Percentiles rank a stretch among this genome's conserved stretches.
phyloP scores from a whole-genome alignment of 31 red algal genomes.

The Asparagopsis taxiformis region DNA sequence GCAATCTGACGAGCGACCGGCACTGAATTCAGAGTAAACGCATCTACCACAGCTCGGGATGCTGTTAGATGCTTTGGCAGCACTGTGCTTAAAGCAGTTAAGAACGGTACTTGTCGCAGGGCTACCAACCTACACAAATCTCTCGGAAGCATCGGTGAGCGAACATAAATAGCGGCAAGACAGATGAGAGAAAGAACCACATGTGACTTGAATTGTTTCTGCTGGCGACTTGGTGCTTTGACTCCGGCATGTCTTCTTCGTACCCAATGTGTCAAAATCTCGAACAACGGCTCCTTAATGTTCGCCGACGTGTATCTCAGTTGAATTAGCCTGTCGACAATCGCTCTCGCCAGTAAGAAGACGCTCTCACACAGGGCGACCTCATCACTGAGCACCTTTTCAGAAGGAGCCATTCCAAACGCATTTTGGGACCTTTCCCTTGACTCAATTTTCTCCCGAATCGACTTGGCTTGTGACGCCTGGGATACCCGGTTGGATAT shows the following conservation, averaged over 20 bases:
- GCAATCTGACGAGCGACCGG: constrained; percentile 17
- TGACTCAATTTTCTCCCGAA: neutral
- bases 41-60: neutral
- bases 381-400: neutral
- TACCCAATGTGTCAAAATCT: constrained; percentile 29
- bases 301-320: constrained; percentile 1
- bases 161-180: constrained; percentile 26
- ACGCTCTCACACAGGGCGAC: constrained; percentile 33
- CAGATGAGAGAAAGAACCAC: constrained; percentile 22
- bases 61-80: constrained; percentile 5
- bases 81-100: neutral
- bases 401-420: neutral
- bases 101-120: constrained; percentile 24
- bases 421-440: neutral
- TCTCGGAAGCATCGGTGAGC: constrained; percentile 41
- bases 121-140: constrained; percentile 35
- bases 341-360: constrained; percentile 13
- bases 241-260: constrained; percentile 20
- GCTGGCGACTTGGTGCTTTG: neutral
- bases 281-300: constrained; percentile 13
- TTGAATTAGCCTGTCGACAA: constrained; percentile 1
- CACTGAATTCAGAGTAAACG: constrained; percentile 22
- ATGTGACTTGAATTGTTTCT: constrained; percentile 3
- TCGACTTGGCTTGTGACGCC: constrained; percentile 27
- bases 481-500: constrained; percentile 36